phyloP scores from a whole-genome alignment of 2,329 filamentous ascomycete genomes.

The Aaosphaeria pasadenensis region DNA sequence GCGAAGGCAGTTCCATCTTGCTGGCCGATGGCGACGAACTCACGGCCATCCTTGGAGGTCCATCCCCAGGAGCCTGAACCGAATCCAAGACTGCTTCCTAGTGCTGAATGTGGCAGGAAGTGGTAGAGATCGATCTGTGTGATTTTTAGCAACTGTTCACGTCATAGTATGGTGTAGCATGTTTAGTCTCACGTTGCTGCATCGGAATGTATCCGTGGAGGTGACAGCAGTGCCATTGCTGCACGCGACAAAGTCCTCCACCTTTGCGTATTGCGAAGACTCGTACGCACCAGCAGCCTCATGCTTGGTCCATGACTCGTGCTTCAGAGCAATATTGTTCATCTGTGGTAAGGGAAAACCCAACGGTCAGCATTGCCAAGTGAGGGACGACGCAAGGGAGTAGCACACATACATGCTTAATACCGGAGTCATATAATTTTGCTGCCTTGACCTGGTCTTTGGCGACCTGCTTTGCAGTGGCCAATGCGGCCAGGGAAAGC shows the following conservation, averaged over 20 bases:
- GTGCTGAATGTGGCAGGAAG: conserved; percentile 53
- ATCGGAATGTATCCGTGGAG: conserved; percentile 36
- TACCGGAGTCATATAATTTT: conserved; percentile 39
- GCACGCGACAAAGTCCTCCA: conserved; percentile 33
- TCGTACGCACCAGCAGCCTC: conserved; percentile 30
- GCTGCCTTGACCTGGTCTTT: conserved; percentile 33
- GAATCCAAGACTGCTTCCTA: conserved; percentile 47
- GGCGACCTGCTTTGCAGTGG: conserved; percentile 30
- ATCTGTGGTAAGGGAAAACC: background rate
- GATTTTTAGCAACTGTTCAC: conserved; percentile 3
- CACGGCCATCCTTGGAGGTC: conserved; percentile 51
- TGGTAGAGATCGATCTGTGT: conserved; percentile 54
- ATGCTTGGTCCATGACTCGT: conserved; percentile 30
- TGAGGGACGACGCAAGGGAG: background rate
- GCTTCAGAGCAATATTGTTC: background rate
- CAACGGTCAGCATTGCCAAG: background rate
- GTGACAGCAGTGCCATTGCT: conserved; percentile 36
- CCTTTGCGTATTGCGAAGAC: conserved; percentile 32
- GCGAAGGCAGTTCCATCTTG: conserved; percentile 55
- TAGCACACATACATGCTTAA: conserved; percentile 6
- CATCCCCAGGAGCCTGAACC: conserved; percentile 54
- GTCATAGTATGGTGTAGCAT: background rate
- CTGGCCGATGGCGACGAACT: conserved; percentile 55
- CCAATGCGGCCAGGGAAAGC: conserved; percentile 32
- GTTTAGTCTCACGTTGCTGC: conserved; percentile 30